Base-by-base conservation (phyloP, 2,329 filamentous ascomycete genomes). In the Beauveria pseudobassiana region DNA sequence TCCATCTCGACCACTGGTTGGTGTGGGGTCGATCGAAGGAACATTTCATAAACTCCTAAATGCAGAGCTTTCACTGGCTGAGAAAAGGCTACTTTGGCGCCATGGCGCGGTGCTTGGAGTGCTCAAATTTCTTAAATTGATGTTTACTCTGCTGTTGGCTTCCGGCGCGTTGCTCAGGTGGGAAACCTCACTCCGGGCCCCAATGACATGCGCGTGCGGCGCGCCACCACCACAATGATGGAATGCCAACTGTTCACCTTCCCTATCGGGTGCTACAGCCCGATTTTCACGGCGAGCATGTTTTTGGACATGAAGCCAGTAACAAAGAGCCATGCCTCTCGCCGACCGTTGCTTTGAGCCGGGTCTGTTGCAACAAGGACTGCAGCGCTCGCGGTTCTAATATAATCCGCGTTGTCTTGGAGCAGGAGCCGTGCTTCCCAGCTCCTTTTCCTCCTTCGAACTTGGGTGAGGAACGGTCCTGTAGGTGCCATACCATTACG, bases 271-370 rank as follows among this genome's bases (percentile, higher is more conserved):
- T 24, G 43, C 24, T 61, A 63, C 91, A 86, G 68, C 65, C 83
- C 76, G 38, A 86, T 77, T 69, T 80, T 80, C 22, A 82, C 75
- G 12, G 82, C 82, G 63, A 85, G 68, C 40, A 80, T 72, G 62
- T 70, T 77, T 38, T 74, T 72, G 2, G 82, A 79, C 63, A 81
- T 63, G 61, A 84, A 83, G 0, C 85, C 84, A 0, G 83, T 83
- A 2, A 81, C 78, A 69, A 83, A 86, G 18, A 87, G 67, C 82
- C 82, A 85, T 0, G 78, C 84, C 63, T 77, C 76, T 20, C 79
- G 76, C 65, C 76, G 74, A 0, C 77, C 76, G 0, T 64, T 71
- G 53, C 79, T 77, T 14, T 72, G 66, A 16, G 68, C 67, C 0
- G 82, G 81, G 45, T 84, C 77, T 57, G 83, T 78, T 0, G 78